Percentiles rank a stretch among this genome's conserved stretches.
These are phyloP conservation scores for Gossypium armourianum DNA, from an alignment of 441 rosid genomes.

Conservation along the genomic window DNA sequence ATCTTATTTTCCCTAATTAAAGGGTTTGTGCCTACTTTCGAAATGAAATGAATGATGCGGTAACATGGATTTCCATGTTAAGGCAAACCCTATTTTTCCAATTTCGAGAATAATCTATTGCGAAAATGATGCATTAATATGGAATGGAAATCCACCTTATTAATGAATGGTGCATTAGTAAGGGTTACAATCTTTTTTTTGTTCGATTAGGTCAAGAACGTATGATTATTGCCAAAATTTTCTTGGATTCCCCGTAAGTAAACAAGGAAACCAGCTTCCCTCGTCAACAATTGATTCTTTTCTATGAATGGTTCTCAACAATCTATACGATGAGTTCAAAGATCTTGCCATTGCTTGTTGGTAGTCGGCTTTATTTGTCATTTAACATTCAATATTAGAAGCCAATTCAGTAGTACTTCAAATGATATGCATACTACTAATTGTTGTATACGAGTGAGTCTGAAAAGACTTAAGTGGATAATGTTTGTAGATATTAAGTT, in stretches of 20 bases:
- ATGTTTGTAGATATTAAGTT: no score
- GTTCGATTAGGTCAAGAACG: neutral
- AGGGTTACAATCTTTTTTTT: neutral
- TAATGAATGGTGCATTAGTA: neutral
- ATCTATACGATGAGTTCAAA: neutral
- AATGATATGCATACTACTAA: neutral
- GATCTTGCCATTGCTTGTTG: neutral
- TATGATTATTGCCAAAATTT: neutral
- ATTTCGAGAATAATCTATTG: no score
- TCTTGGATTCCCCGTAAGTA: neutral
- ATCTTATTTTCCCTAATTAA: no score
- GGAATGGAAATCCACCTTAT: no score
- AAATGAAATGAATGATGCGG: no score
- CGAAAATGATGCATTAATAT: no score
- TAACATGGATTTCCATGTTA: no score
- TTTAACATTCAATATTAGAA: neutral
- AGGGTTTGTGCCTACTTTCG: no score
- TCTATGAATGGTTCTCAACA: neutral
- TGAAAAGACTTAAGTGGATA: no score
- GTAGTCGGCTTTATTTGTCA: neutral
- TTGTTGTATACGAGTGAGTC: no score
- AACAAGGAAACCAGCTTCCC: neutral
- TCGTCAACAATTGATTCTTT: neutral
- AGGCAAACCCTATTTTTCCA: no score
- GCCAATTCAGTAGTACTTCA: neutral